Percentiles rank a stretch among this genome's conserved stretches.
Conservation (phyloP, 2,329 filamentous ascomycete genomes). For the Nemania sp. region DNA sequence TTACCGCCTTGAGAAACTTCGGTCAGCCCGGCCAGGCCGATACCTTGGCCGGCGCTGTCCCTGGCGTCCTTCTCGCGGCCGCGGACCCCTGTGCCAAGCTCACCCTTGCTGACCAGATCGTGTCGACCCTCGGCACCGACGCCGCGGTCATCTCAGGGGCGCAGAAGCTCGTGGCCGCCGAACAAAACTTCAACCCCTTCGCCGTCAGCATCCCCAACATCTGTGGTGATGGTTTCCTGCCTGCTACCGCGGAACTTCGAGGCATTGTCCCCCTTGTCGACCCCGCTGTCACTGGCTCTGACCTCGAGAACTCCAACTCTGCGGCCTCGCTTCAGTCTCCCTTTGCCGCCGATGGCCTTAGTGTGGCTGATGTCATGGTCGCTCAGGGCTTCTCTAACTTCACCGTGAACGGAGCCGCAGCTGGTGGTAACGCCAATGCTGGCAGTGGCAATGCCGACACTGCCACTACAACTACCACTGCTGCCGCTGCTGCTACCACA, state of each 20-base stretch:
- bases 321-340: constrained; percentile 63
- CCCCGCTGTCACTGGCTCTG: constrained; percentile 69
- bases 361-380: constrained; percentile 72
- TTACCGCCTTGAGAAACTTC: constrained; percentile 64
- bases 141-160: constrained; percentile 71
- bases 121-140: constrained; percentile 69
- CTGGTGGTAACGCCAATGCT: constrained; percentile 30
- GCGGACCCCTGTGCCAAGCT: constrained; percentile 77
- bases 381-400: constrained; percentile 74
- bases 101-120: constrained; percentile 72
- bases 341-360: constrained; percentile 70
- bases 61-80: constrained; percentile 71
- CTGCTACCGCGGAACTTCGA: constrained; percentile 69
- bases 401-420: constrained; percentile 53
- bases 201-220: constrained; percentile 69
- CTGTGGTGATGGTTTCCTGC: constrained; percentile 72
- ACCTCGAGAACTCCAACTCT: constrained; percentile 71
- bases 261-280: constrained; percentile 77
- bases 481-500: constrained; percentile 36
- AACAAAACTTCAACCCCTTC: constrained; percentile 81
- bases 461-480: constrained; percentile 36
- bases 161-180: constrained; percentile 71
- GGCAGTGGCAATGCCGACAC: constrained; percentile 41
- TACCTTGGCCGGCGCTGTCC: constrained; percentile 72
- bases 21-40: constrained; percentile 70